Base-by-base conservation (phyloP, 2,329 filamentous ascomycete species). In the Cryoendolithus antarcticus region DNA sequence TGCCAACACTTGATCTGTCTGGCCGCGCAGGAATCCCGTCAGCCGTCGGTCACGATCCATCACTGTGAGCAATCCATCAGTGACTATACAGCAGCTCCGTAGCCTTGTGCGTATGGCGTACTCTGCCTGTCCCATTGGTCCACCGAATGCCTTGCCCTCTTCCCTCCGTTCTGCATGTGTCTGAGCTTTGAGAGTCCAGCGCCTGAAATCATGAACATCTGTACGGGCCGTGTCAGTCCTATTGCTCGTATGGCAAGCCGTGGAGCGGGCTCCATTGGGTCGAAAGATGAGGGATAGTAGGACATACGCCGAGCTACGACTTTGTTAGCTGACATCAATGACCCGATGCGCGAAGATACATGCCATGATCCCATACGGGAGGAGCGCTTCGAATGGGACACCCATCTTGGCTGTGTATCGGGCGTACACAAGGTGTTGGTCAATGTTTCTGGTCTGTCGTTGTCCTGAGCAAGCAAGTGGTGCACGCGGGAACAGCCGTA, bases 121-220 rank as follows among this genome's bases (percentile, higher is more conserved):
- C 58, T 61, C 61, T 79, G 75, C 62, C 66, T 74, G 55, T 80
- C 76, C 76, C 76, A 80, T 49, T 66, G 63, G 59, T 80, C 76
- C 47, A 72, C 59, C 46, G 71, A 73, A 58, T 74, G 72, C 55
- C 76, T 66, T 35, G 63, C 61, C 55, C 67, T 66, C 67, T 80
- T 80, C 51, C 72, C 71, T 46, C 75, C 75, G 54, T 79, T 80
- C 55, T 73, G 66, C 59, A 72, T 71, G 56, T 71, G 65, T 62
- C 69, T 71, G 53, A 76, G 62, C 49, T 69, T 67, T 43, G 68
- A 67, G 45, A 80, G 62, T 41, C 71, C 74, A 40, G 63, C 70
- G 43, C 74, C 75, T 46, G 69, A 72, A 56, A 77, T 59, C 50
- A 67, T 68, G 62, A 77, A 77, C 68, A 77, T 72, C 74, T 77